Evolutionary conservation across 2,329 filamentous ascomycete species (phyloP), one percentile per base, ranked within the genome.

Genomic region (Plectosphaerella sp.): DNA sequence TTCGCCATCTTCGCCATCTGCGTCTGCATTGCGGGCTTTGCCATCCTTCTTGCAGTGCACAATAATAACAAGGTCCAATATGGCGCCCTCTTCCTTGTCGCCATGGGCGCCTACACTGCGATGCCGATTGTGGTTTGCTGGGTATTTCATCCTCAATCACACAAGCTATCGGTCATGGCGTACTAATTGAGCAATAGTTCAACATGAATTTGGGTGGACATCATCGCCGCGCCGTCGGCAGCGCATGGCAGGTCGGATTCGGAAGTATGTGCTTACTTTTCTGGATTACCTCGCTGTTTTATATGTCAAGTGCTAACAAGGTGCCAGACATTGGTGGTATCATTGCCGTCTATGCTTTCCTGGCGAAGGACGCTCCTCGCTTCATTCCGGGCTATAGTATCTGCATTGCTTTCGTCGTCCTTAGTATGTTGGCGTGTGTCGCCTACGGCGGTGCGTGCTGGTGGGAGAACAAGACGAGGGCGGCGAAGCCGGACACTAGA

Each of bases 91-190:
- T 96, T 95, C 74, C 74, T 97, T 33, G 83, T 95, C 48, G 87
- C 89, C 2, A 85, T 85, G 72, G 90, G 90, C 48, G 80, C 82
- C 0, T 97, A 95, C 70, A 85, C 84, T 1, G 89, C 91, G n/a
- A 92, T 96, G 87, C 91, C 93, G 0, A 85, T 96, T 28, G 83
- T 91, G 43, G 81, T 91, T 7, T 91, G 87, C 67, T 92, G 88
- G 88, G 28, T 33, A 33, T 33, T 9, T 28, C 25, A n/a, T 28
- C 28, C 28, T 33, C 28, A 12, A 9, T 3, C 8, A 10, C 28
- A 7, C 28, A 33, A 3, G 28, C 4, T 10, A 9, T 22, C 22
- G 22, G 22, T 22, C 22, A 33, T 33, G 28, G 8, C 3, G 3
- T 33, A 33, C 28, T 33, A 33, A 33, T 33, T 33, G 28, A 5